These are phyloP conservation scores for Malbranchea zuffiana DNA, from an alignment of 2,329 filamentous ascomycete species.

Conservation along the genomic window DNA sequence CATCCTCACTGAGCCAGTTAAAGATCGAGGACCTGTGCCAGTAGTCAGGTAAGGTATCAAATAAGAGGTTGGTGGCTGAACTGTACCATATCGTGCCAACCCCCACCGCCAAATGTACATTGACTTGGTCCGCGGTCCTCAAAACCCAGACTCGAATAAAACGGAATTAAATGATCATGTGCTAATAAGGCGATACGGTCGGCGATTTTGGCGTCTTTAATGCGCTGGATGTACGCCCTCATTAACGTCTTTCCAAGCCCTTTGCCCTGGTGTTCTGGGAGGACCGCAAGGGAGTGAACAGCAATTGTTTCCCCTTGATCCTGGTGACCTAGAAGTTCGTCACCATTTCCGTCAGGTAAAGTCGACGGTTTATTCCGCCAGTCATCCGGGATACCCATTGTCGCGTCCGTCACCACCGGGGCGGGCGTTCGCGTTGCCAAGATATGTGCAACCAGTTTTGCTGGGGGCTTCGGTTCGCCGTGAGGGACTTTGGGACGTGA, in stretches of 20 bases:
- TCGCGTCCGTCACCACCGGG: conserved; percentile 55
- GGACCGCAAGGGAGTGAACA: conserved; percentile 71
- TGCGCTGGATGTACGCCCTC: conserved; percentile 65
- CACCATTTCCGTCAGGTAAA: conserved; percentile 23
- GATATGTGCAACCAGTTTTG: conserved; percentile 62
- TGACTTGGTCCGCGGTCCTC: conserved; percentile 55
- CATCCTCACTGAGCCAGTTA: conserved; percentile 4
- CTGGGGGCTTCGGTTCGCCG: conserved; percentile 51
- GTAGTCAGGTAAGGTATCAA: neutral
- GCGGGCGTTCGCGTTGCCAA: conserved; percentile 60
- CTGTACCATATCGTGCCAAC: conserved; percentile 71
- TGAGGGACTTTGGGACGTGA: conserved; percentile 44
- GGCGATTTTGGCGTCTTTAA: conserved; percentile 58
- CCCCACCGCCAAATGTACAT: conserved; percentile 63
- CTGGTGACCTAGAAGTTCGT: conserved; percentile 54
- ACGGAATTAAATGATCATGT: conserved; percentile 60
- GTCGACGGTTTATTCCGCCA: conserved; percentile 45
- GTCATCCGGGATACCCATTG: conserved; percentile 62
- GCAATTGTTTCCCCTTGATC: conserved; percentile 63
- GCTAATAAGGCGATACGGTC: conserved; percentile 67
- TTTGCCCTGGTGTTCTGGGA: conserved; percentile 61
- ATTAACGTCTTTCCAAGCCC: conserved; percentile 65
- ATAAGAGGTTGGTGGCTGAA: conserved; percentile 19
- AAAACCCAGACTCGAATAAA: conserved; percentile 70
- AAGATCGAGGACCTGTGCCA: conserved; percentile 13